Evolutionary conservation across 169 alveolate species (phyloP), one percentile per base, ranked within the genome.

Genomic region (Eimeria zaria): DNA sequence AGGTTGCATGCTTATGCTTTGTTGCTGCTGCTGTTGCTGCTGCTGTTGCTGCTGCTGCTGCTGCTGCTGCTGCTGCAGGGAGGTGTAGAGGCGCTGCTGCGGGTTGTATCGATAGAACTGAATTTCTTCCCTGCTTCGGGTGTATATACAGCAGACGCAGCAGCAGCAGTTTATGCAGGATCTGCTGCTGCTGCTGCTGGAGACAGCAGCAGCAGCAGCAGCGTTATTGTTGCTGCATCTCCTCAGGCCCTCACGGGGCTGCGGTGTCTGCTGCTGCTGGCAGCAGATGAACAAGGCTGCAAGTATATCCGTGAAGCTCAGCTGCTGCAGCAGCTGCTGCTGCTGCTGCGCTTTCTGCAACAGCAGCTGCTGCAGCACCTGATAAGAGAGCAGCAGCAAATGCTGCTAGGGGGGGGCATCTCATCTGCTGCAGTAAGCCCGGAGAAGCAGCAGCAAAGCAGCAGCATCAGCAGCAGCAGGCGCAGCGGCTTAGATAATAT

Each of bases 241-340:
- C 71, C 89, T 24, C 71, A 80, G 69, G 30, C 89, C 22, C 69
- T 80, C 11, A 41, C 89, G 1, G 89, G 71, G 71, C 89, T 80
- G 89, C 89, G 89, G 33, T 80, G 89, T 44, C 39, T 80, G 89
- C 89, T 80, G 71, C 89, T 80, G 89, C 89, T 80, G 71, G 89
- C 89, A 48, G 89, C 64, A 51, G 89, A 80, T 24, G 89, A 80
- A 44, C 55, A 80, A 7, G 89, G 89, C 41, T 41, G 89, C 48
- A 80, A 80, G 69, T 80, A 80, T 44, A 80, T 80, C 71, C 89
- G 89, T 2, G 89, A 80, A 44, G 89, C 89, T 30, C 89, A 80
- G 33, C 69, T 44, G 89, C 89, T 80, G 89, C 89, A 80, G 71
- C 89, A 80, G 69, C 69, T 80, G 89, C 71, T 80, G 89, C 69